These are phyloP conservation scores for Spizellomyces punctatus DNA, from an alignment of 192 early-diverging fungal species.

Conservation along the genomic window DNA sequence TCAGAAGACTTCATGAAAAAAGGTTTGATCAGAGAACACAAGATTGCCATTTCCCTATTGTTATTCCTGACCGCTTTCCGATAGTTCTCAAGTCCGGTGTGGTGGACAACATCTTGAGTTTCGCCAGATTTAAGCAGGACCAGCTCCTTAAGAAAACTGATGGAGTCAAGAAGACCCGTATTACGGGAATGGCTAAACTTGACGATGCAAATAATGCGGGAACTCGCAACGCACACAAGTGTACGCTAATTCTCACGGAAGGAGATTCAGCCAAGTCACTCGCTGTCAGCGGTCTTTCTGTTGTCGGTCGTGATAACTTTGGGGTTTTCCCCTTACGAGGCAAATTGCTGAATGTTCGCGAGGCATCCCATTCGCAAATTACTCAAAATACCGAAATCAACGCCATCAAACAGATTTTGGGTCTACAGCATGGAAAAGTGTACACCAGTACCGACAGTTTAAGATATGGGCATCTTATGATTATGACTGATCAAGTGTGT, in stretches of 20 bases:
- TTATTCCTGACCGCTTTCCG: not conserved
- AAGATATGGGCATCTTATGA: constrained; percentile 95
- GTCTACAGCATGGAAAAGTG: constrained; percentile 81
- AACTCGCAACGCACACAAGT: constrained; percentile 64
- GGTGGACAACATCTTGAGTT: constrained; percentile 76
- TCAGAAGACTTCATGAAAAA: constrained; percentile 81
- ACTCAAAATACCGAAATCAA: constrained; percentile 83
- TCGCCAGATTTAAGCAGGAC: constrained; percentile 71
- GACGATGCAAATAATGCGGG: constrained; percentile 96
- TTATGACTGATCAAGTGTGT: constrained; percentile 87
- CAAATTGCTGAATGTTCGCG: constrained; percentile 96
- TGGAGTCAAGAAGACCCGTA: constrained; percentile 65
- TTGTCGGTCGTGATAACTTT: constrained; percentile 86
- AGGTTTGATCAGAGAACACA: constrained; percentile 36
- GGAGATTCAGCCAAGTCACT: constrained; percentile 95
- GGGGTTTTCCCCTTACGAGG: constrained; percentile 97
- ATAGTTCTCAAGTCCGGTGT: constrained; percentile 83
- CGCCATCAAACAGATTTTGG: constrained; percentile 90
- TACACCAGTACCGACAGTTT: constrained; percentile 75
- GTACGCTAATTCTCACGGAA: constrained; percentile 96
- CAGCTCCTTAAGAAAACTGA: constrained; percentile 87
- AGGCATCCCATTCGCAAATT: constrained; percentile 72
- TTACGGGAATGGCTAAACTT: constrained; percentile 83
- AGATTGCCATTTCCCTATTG: not conserved
- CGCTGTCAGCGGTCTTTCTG: constrained; percentile 81